A percentile compares a stretch with the other conserved stretches of the same genome.
These are phyloP conservation scores for Plasmodium knowlesi DNA, from an alignment of 169 alveolate genomes.

Conservation along the genomic window DNA sequence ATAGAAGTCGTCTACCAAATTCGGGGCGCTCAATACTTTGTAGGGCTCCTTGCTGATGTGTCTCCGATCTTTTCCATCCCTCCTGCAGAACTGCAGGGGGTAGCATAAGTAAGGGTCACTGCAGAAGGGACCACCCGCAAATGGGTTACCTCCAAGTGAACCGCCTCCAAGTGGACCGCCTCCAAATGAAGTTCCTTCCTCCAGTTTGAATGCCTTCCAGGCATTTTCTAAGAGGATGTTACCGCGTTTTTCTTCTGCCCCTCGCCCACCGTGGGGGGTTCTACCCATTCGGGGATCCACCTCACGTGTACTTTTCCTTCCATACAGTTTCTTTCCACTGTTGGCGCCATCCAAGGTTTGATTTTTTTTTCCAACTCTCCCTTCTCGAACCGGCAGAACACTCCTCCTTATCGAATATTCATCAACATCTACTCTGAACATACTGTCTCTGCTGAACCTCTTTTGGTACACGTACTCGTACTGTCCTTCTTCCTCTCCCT, in stretches of 20 bases:
- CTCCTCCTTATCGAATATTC: constrained; percentile 55
- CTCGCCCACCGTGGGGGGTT: neutral
- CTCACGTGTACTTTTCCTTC: neutral
- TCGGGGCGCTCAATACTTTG: constrained; percentile 83
- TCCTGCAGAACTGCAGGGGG: constrained; percentile 9
- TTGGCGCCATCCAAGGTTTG: neutral
- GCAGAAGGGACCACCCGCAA: neutral
- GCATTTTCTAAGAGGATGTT: constrained; percentile 31
- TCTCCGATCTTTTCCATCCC: constrained; percentile 33
- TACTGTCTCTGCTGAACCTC: constrained; percentile 46
- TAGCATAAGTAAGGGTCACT: neutral
- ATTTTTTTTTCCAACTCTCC: neutral
- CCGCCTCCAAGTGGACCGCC: neutral
- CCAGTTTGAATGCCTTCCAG: neutral
- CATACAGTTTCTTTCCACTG: neutral
- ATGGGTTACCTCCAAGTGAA: neutral
- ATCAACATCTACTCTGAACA: constrained; percentile 23
- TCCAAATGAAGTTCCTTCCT: neutral
- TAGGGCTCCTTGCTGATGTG: constrained; percentile 76
- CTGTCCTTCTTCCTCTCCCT: neutral
- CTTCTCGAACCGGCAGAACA: neutral
- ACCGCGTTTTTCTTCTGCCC: neutral
- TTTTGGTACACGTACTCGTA: constrained; percentile 16
- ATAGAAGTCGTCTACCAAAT: constrained; percentile 88
- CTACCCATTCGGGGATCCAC: neutral